Percentiles rank a stretch among this genome's conserved stretches.
Conservation (phyloP, 2,329 filamentous ascomycete genomes). For the Nothophoma quercina region DNA sequence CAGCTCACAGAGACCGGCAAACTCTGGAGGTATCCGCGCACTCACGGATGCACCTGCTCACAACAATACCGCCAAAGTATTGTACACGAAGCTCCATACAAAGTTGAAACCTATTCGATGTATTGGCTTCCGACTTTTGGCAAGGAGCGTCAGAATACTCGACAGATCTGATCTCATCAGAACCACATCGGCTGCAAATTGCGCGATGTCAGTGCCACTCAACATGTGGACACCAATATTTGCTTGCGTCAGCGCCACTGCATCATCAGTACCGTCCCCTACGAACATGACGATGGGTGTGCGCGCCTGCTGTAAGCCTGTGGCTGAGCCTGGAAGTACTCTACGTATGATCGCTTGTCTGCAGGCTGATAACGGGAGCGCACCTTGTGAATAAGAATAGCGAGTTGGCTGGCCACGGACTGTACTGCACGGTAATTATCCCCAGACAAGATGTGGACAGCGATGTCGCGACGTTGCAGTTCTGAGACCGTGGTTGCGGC, state of each 20-base stretch:
- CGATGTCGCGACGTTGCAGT: constrained; percentile 57
- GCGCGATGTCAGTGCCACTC: constrained; percentile 66
- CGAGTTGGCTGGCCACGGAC: constrained; percentile 49
- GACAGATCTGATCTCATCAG: constrained; percentile 65
- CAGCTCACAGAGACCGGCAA: constrained; percentile 74
- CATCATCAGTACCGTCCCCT: constrained; percentile 85
- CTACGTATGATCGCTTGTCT: constrained; percentile 63
- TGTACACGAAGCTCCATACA: constrained; percentile 74
- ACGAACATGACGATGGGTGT: constrained; percentile 67
- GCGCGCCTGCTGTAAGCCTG: background rate
- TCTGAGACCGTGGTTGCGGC: constrained; percentile 60
- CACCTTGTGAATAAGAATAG: constrained; percentile 51
- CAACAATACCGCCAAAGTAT: constrained; percentile 71
- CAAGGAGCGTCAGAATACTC: constrained; percentile 65
- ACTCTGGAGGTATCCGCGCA: constrained; percentile 67
- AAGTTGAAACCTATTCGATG: constrained; percentile 69
- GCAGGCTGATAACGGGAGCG: constrained; percentile 59
- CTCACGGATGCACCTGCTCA: constrained; percentile 65
- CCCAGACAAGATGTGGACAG: constrained; percentile 64
- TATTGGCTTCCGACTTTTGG: constrained; percentile 56
- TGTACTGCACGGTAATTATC: constrained; percentile 61
- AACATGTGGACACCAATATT: constrained; percentile 75
- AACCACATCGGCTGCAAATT: constrained; percentile 72
- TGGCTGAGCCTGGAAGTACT: constrained; percentile 28
- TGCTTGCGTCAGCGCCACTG: constrained; percentile 73